Evolutionary conservation across 352 stramenopile species (phyloP).

Genomic region (Pythium aphanidermatum): DNA sequence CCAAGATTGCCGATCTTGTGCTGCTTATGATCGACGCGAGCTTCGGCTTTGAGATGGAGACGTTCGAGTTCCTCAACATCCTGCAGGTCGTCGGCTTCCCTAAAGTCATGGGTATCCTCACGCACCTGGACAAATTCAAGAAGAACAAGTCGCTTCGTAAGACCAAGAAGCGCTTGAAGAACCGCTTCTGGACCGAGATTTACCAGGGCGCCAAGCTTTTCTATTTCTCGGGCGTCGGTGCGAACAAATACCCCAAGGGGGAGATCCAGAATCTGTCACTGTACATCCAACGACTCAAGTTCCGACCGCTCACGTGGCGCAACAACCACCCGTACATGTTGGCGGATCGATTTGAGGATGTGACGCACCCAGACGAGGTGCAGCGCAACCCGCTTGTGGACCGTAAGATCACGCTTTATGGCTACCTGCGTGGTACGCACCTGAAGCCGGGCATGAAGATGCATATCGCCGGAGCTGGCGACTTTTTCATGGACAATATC

Average conservation of each 20-base stretch:
- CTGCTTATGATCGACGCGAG: slow-evolving; percentile 99
- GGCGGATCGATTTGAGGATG: slow-evolving; percentile 97
- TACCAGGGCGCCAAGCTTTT: slow-evolving; percentile 95
- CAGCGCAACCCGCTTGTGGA: slow-evolving; percentile 91
- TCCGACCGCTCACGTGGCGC: slow-evolving; percentile 96
- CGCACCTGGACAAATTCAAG: slow-evolving; percentile 97
- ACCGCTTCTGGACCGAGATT: slow-evolving; percentile 99
- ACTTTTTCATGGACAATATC: slow-evolving; percentile 96
- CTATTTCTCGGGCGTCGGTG: slow-evolving; percentile 96
- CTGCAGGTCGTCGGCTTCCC: slow-evolving; percentile 92
- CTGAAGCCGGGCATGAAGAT: slow-evolving; percentile 96
- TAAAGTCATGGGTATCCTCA: slow-evolving; percentile 98
- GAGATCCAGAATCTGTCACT: slow-evolving; percentile 98
- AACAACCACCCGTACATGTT: slow-evolving; percentile 99
- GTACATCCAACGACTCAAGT: slow-evolving; percentile 98
- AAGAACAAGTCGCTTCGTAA: slow-evolving; percentile 97
- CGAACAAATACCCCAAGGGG: slow-evolving; percentile 99
- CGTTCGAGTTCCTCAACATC: slow-evolving; percentile 99
- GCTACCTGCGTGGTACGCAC: slow-evolving; percentile 98
- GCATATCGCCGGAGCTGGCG: slow-evolving; percentile 97
- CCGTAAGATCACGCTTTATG: slow-evolving; percentile 95
- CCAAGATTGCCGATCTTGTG: slow-evolving; percentile 99
- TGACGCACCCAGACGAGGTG: slow-evolving; percentile 93
- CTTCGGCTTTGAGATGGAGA: slow-evolving; percentile 99
- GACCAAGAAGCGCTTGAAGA: slow-evolving; percentile 98